Evolutionary conservation across 2,329 filamentous ascomycete genomes (phyloP).

Genomic region (Fusarium subtropicale): DNA sequence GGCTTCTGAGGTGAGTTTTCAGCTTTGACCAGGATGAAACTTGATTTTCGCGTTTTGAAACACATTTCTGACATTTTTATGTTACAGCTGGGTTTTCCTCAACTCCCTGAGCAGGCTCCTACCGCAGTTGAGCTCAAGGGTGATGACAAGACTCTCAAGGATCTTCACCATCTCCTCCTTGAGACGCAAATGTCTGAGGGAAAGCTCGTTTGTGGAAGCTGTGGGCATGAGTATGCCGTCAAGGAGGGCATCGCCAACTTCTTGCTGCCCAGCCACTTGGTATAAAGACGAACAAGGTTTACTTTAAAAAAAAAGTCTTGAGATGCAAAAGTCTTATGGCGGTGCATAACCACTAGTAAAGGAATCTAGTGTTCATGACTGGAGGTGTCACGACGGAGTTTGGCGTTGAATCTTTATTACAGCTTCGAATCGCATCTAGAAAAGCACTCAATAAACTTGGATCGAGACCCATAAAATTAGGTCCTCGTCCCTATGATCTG

Average conservation of each 20-base stretch:
- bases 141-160: conserved; percentile 77
- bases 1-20: conserved; percentile 74
- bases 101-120: conserved; percentile 73
- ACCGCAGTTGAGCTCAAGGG: conserved; percentile 69
- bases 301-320: not conserved
- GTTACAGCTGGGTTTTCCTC: conserved; percentile 79
- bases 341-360: conserved; percentile 4
- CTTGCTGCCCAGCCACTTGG: conserved; percentile 90
- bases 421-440: conserved; percentile 27
- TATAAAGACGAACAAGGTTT: conserved; percentile 54
- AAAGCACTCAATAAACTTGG: conserved; percentile 29
- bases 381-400: conserved; percentile 40
- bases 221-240: conserved; percentile 92
- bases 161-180: conserved; percentile 83
- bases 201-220: conserved; percentile 89
- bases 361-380: conserved; percentile 8
- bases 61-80: conserved; percentile 15
- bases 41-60: conserved; percentile 1
- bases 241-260: conserved; percentile 98
- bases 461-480: conserved; percentile 13
- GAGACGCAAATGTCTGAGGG: conserved; percentile 93
- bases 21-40: conserved; percentile 1
- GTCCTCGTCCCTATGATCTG: conserved; percentile 28
- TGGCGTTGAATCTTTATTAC: conserved; percentile 41
- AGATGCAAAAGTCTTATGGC: not conserved